Evolutionary conservation across 805 yeast genomes (phyloP).

Genomic region (Blastobotrys mokoenaii): DNA sequence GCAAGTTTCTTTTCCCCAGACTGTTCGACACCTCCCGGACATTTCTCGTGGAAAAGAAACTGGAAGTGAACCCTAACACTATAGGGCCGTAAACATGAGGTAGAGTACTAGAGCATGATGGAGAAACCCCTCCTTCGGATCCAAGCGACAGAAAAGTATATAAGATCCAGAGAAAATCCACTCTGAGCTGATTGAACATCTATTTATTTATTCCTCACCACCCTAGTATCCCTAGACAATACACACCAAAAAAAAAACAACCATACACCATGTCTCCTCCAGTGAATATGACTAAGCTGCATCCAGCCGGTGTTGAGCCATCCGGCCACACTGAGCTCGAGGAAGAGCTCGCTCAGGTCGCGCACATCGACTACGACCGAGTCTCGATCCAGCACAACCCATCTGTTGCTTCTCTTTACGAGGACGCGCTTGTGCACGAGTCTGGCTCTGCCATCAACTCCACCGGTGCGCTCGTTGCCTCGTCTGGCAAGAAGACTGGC

Average conservation of each 20-base stretch:
- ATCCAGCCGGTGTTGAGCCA: slow-evolving; percentile 36
- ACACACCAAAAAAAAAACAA: not conserved
- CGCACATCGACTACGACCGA: slow-evolving; percentile 35
- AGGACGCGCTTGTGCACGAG: slow-evolving; percentile 80
- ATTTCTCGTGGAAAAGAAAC: not conserved
- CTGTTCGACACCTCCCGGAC: not conserved
- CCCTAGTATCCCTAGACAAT: not conserved
- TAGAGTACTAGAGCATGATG: too few relatives aligned
- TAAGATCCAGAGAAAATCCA: not conserved
- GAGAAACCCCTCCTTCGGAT: not conserved
- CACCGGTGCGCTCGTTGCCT: slow-evolving; percentile 92
- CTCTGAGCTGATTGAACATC: not conserved
- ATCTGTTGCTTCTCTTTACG: slow-evolving; percentile 85
- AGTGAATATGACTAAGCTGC: slow-evolving; percentile 34
- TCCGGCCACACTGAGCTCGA: slow-evolving; percentile 33
- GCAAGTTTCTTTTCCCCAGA: slow-evolving; percentile 1
- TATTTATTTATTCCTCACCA: not conserved
- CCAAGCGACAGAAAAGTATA: not conserved
- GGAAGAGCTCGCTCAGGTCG: slow-evolving; percentile 31
- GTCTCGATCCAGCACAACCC: slow-evolving; percentile 64
- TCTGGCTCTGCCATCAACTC: slow-evolving; percentile 85
- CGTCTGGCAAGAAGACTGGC: slow-evolving; percentile 93
- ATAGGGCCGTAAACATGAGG: not conserved
- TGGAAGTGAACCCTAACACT: not conserved
- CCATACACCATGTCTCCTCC: slow-evolving; percentile 25